These are phyloP conservation scores for Penicillium decumbens DNA, from an alignment of 2,329 filamentous ascomycete species.

Conservation along the genomic window DNA sequence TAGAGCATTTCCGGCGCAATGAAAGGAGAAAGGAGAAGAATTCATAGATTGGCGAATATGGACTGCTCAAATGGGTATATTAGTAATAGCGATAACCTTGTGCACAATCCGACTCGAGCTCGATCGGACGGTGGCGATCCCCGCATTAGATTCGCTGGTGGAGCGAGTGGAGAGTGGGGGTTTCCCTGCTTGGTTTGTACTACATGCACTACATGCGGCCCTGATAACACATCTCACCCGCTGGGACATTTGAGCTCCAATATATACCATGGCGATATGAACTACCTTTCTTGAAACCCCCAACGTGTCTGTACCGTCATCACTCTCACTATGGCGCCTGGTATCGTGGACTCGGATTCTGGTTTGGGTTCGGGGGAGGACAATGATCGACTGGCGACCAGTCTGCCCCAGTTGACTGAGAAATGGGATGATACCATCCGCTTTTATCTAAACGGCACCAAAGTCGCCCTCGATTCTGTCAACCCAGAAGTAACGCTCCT, in stretches of 20 bases:
- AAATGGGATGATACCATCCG: slow-evolving; percentile 79
- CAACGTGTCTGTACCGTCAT: neutral
- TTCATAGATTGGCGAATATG: neutral
- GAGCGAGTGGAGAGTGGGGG: slow-evolving; percentile 17
- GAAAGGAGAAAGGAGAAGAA: neutral
- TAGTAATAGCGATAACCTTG: slow-evolving; percentile 2
- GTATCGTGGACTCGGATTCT: slow-evolving; percentile 45
- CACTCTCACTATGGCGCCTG: slow-evolving; percentile 52
- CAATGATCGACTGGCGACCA: slow-evolving; percentile 38
- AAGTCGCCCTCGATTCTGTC: slow-evolving; percentile 75
- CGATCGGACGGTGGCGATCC: slow-evolving; percentile 39
- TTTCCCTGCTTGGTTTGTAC: neutral
- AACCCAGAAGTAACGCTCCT: slow-evolving; percentile 89
- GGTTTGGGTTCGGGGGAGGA: slow-evolving; percentile 44
- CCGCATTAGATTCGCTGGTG: slow-evolving; percentile 27
- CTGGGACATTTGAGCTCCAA: neutral
- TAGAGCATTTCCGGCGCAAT: slow-evolving; percentile 18
- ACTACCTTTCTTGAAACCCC: slow-evolving; percentile 4
- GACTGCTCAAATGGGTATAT: neutral
- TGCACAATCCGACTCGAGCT: slow-evolving; percentile 8
- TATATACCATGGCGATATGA: slow-evolving; percentile 5
- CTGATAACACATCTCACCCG: slow-evolving; percentile 10
- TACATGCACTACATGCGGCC: slow-evolving; percentile 7
- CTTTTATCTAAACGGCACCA: slow-evolving; percentile 94
- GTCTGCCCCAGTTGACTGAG: slow-evolving; percentile 62